Percentiles rank a stretch among this genome's conserved stretches.
Conservation (phyloP, 139 green algal species). For the Spirogloea muscicola region DNA sequence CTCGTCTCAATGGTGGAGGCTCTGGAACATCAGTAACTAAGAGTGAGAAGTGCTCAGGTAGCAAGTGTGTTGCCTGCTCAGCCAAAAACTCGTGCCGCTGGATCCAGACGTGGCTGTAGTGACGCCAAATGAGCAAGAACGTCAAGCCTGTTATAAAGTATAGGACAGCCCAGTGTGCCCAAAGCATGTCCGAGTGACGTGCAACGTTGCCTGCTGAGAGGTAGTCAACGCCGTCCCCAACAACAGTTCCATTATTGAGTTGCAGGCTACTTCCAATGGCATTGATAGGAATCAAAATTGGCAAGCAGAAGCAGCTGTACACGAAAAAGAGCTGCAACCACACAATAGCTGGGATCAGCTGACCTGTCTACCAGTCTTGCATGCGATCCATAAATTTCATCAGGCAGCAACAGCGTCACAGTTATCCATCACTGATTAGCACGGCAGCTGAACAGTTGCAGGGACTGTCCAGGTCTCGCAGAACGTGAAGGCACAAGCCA, state of each 20-base stretch:
- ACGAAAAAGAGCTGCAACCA: constrained; percentile 28
- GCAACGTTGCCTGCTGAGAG: constrained; percentile 16
- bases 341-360: no score
- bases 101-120: constrained; percentile 23
- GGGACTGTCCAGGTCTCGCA: no score
- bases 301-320: constrained; percentile 16
- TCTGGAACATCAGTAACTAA: constrained; percentile 37
- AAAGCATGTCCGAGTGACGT: neutral
- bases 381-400: no score
- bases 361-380: no score
- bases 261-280: neutral
- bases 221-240: neutral
- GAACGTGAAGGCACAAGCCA: no score
- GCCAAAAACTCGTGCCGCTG: constrained; percentile 31
- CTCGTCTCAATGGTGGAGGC: no score
- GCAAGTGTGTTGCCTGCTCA: neutral
- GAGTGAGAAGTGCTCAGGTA: constrained; percentile 32
- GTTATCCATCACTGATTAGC: no score
- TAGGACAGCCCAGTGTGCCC: constrained; percentile 13
- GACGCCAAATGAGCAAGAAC: constrained; percentile 16
- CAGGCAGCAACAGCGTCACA: no score
- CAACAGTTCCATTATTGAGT: neutral
- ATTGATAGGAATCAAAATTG: constrained; percentile 24
- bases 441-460: no score
- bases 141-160: constrained; percentile 33